Evolutionary conservation across 2,329 filamentous ascomycete genomes (phyloP).

Genomic region (Colletotrichum higginsianum): DNA sequence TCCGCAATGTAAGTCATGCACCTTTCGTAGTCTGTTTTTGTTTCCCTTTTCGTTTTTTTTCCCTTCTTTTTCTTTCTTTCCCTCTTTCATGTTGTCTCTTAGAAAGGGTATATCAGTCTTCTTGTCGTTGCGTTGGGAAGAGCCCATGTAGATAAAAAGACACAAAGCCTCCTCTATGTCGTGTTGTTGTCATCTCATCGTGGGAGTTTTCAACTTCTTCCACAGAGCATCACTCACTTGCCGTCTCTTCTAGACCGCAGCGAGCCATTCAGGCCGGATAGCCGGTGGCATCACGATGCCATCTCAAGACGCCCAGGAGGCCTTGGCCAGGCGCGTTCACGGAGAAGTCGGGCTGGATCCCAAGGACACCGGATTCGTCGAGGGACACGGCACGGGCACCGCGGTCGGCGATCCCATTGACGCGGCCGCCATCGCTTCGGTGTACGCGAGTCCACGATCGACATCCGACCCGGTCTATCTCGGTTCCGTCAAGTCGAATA

Average conservation of each 20-base stretch:
- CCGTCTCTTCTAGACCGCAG: not conserved
- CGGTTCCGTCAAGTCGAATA: slow-evolving; percentile 46
- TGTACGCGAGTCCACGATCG: slow-evolving; percentile 45
- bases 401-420: slow-evolving; percentile 59
- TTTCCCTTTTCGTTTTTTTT: too few species aligned
- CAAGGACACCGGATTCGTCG: slow-evolving; percentile 36
- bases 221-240: slow-evolving; percentile 5
- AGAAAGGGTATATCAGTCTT: too few species aligned
- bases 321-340: slow-evolving; percentile 42
- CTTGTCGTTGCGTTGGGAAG: too few species aligned
- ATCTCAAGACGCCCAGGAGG: slow-evolving; percentile 51
- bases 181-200: too few species aligned
- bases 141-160: too few species aligned
- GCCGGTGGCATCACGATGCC: slow-evolving; percentile 57
- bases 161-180: too few species aligned
- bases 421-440: slow-evolving; percentile 45
- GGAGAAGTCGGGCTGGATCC: slow-evolving; percentile 29
- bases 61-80: too few species aligned
- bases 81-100: too few species aligned
- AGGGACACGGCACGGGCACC: slow-evolving; percentile 45
- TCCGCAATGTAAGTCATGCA: slow-evolving; percentile 46
- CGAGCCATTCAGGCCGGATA: slow-evolving; percentile 52
- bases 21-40: too few species aligned
- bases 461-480: slow-evolving; percentile 47
- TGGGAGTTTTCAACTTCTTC: too few species aligned